phyloP scores from a whole-genome alignment of 1,284 basidiomycete genomes.

The Leccinum angustisporum region DNA sequence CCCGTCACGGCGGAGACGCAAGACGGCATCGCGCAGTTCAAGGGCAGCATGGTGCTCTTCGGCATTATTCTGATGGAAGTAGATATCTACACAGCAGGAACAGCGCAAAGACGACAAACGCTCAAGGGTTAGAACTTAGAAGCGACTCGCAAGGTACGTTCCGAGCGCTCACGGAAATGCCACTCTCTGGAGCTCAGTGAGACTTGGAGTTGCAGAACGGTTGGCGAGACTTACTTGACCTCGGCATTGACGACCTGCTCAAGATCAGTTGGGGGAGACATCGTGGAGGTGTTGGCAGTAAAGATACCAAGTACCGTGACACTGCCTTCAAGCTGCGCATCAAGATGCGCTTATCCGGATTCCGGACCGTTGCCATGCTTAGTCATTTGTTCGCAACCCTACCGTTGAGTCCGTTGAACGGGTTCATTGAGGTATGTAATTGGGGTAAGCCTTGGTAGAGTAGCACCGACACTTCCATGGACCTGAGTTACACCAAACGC shows the following conservation, averaged over 20 bases:
- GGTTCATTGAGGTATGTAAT: no score
- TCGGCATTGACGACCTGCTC: conserved; percentile 61
- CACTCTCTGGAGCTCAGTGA: conserved; percentile 54
- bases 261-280: conserved; percentile 50
- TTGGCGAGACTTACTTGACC: conserved; percentile 51
- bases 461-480: no score
- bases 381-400: no score
- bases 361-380: no score
- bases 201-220: neutral
- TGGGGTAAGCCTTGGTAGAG: no score
- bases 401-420: no score
- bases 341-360: no score
- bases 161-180: conserved; percentile 63
- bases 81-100: conserved; percentile 53
- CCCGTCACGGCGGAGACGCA: conserved; percentile 66
- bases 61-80: conserved; percentile 69
- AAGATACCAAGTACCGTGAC: no score
- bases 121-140: neutral
- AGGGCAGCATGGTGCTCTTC: conserved; percentile 64
- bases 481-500: no score
- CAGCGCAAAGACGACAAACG: neutral
- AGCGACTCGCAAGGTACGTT: neutral
- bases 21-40: conserved; percentile 65
- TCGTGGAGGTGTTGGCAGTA: neutral
- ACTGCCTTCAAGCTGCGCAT: no score